phyloP scores from a whole-genome alignment of 1,284 basidiomycete genomes.

The Microstroma glucosiphilum region DNA sequence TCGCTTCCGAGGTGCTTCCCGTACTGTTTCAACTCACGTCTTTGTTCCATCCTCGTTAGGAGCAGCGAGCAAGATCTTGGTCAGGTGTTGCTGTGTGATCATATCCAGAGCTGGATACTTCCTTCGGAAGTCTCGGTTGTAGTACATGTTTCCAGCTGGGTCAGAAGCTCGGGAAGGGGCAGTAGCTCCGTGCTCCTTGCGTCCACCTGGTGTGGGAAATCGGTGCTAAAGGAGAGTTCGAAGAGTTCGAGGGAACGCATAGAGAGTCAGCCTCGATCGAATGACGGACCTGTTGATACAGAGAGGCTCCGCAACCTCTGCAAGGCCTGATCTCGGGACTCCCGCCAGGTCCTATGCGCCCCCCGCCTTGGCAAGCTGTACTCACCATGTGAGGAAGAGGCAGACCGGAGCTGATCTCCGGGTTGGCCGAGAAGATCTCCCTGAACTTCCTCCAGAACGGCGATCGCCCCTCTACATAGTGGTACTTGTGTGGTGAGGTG shows the following conservation, averaged over 20 bases:
- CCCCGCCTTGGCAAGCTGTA: neutral
- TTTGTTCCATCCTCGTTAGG: constrained; percentile 56
- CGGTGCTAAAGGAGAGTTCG: constrained; percentile 62
- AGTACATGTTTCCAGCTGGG: constrained; percentile 58
- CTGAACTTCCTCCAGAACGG: constrained; percentile 50
- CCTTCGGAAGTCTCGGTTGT: constrained; percentile 86
- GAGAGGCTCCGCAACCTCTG: neutral
- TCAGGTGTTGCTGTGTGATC: constrained; percentile 52
- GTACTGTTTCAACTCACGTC: constrained; percentile 25
- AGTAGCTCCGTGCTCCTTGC: constrained; percentile 75
- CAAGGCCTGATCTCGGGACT: too few relatives aligned
- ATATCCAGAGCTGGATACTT: constrained; percentile 71
- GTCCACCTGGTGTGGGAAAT: constrained; percentile 76
- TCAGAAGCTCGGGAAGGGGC: constrained; percentile 69
- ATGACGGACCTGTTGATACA: neutral
- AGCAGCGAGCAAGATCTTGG: constrained; percentile 73
- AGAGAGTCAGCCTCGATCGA: neutral
- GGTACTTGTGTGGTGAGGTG: constrained; percentile 40
- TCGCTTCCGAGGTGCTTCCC: too few relatives aligned
- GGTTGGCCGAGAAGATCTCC: constrained; percentile 60
- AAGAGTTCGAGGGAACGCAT: neutral
- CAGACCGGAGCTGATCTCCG: constrained; percentile 85
- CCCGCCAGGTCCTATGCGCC: too few relatives aligned
- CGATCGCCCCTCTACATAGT: constrained; percentile 44
- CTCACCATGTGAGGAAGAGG: constrained; percentile 58